Evolutionary conservation across 345 rosid species (phyloP).

Genomic region (Hibiscus trionum): DNA sequence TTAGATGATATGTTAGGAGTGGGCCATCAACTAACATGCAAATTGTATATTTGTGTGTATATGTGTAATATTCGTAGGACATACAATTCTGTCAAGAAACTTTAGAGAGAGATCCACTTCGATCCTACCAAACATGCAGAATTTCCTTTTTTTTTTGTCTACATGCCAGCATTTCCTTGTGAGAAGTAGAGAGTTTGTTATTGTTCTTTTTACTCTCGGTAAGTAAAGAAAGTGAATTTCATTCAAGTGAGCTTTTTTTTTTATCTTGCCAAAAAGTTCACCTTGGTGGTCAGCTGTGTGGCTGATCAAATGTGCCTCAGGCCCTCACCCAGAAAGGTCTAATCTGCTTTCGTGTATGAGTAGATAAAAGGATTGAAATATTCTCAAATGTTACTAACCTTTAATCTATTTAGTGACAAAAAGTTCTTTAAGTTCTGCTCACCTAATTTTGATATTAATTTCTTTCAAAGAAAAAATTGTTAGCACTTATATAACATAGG

Average conservation of each 20-base stretch:
- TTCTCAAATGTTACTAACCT: background rate
- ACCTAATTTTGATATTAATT: background rate
- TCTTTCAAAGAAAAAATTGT: background rate
- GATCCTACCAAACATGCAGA: background rate
- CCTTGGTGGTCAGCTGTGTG: background rate
- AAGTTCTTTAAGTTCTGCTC: background rate
- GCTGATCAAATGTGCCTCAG: background rate
- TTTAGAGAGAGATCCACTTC: background rate
- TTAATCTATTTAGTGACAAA: background rate
- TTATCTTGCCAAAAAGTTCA: background rate
- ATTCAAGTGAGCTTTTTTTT: background rate
- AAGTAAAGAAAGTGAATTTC: background rate
- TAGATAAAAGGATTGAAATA: background rate
- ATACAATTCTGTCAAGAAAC: background rate
- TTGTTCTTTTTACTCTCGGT: background rate
- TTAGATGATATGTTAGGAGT: background rate
- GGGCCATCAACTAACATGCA: background rate
- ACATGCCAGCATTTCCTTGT: background rate
- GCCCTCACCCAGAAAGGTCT: background rate
- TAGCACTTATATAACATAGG: background rate
- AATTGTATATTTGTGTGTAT: background rate
- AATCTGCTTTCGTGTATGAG: background rate
- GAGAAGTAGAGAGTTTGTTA: background rate
- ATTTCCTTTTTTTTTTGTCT: background rate
- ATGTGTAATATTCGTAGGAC: background rate